These are phyloP conservation scores for Penicillium fimorum DNA, from an alignment of 495 filamentous ascomycete genomes.

Conservation along the genomic window DNA sequence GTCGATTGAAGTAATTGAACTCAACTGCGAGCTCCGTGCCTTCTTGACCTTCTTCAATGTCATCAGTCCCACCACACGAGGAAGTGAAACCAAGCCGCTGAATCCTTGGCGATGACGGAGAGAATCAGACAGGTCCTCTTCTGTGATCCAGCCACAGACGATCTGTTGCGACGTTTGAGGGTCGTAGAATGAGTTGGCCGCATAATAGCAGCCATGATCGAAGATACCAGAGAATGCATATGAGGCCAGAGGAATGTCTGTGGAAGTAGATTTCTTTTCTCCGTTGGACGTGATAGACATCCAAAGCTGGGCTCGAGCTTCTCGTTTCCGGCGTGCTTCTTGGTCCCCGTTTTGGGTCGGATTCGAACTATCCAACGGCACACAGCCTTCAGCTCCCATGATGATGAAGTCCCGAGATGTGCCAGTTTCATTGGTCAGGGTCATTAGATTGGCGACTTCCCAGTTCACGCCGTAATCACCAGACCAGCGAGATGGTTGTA, in stretches of 20 bases:
- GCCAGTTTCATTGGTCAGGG: slow-evolving; percentile 33
- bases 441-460: slow-evolving; percentile 54
- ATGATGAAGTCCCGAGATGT: slow-evolving; percentile 45
- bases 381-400: slow-evolving; percentile 50
- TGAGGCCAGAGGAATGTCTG: slow-evolving; percentile 17
- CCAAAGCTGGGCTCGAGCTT: slow-evolving; percentile 35
- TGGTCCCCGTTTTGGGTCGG: neutral
- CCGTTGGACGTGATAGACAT: slow-evolving; percentile 29
- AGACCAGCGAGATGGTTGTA: slow-evolving; percentile 44
- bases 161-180: slow-evolving; percentile 27
- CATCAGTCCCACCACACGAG: slow-evolving; percentile 27
- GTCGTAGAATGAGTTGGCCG: slow-evolving; percentile 42
- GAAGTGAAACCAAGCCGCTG: slow-evolving; percentile 41
- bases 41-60: slow-evolving; percentile 28
- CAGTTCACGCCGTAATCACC: slow-evolving; percentile 57
- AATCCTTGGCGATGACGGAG: slow-evolving; percentile 39
- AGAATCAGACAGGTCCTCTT: slow-evolving; percentile 39
- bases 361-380: slow-evolving; percentile 11
- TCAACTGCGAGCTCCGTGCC: slow-evolving; percentile 30
- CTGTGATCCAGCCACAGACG: slow-evolving; percentile 40
- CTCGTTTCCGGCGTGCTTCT: slow-evolving; percentile 23
- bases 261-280: neutral
- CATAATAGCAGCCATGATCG: slow-evolving; percentile 41
- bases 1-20: slow-evolving; percentile 38
- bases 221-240: slow-evolving; percentile 35